These are phyloP conservation scores for Trypanosoma congolense DNA, from an alignment of 208 protist species.

Conservation along the genomic window DNA sequence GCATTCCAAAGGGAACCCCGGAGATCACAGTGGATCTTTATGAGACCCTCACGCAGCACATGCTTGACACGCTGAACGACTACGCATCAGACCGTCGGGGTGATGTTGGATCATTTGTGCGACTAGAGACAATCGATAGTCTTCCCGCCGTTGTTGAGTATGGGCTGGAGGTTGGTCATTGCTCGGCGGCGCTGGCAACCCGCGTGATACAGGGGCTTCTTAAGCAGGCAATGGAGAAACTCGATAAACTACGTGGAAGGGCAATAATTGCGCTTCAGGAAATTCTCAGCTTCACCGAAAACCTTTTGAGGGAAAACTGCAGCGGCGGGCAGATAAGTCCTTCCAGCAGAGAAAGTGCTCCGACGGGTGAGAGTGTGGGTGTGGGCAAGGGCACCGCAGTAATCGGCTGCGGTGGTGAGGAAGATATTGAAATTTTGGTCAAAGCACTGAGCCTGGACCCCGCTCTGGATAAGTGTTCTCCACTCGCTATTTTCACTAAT, in stretches of 20 bases:
- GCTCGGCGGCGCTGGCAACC: constrained; percentile 1
- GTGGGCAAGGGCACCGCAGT: not conserved
- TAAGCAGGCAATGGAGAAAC: constrained; percentile 87
- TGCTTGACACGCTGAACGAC: constrained; percentile 80
- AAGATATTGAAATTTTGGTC: constrained; percentile 5
- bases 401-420: not conserved
- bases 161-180: constrained; percentile 17
- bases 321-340: not conserved
- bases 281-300: constrained; percentile 12
- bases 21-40: constrained; percentile 27
- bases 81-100: constrained; percentile 94
- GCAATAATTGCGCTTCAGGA: constrained; percentile 37
- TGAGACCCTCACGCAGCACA: constrained; percentile 33
- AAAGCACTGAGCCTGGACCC: not conserved
- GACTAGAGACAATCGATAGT: constrained; percentile 79
- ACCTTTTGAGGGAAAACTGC: constrained; percentile 20
- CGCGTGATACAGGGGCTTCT: constrained; percentile 56
- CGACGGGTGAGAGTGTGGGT: not conserved
- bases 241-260: constrained; percentile 82
- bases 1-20: constrained; percentile 17
- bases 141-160: constrained; percentile 50
- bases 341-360: not conserved
- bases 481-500: constrained; percentile 35
- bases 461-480: constrained; percentile 29
- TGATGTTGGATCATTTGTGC: constrained; percentile 97